Percentiles rank a stretch among this genome's conserved stretches.
Evolutionary conservation across 306 rosid genomes (phyloP).

Genomic region (Quercus ilex): DNA sequence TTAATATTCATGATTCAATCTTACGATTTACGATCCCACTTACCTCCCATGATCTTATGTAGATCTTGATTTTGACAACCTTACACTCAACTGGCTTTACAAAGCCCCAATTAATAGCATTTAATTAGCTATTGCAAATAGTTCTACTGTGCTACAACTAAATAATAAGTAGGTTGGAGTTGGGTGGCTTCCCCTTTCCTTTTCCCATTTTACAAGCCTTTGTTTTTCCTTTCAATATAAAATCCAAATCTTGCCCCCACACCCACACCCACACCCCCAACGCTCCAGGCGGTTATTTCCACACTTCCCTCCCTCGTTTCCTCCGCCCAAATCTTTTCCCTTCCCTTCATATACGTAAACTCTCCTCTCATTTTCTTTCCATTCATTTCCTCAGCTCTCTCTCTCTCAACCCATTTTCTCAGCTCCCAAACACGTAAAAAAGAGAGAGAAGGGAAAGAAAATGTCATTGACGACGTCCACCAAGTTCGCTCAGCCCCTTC

Average conservation of each 20-base stretch:
- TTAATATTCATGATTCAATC: too few species aligned
- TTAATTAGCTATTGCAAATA: neutral
- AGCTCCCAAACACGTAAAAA: neutral
- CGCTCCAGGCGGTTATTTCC: slow-evolving; percentile 53
- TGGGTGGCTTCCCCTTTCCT: slow-evolving; percentile 21
- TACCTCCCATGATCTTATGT: fast-evolving
- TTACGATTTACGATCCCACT: too few species aligned
- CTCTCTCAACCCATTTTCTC: neutral
- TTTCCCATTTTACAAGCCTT: neutral
- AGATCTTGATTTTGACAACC: too few species aligned
- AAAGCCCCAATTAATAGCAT: neutral
- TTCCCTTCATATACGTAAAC: neutral
- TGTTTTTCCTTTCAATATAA: neutral
- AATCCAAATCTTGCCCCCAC: too few species aligned
- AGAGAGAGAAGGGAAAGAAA: neutral
- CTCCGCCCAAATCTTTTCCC: slow-evolving; percentile 51
- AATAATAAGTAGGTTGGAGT: slow-evolving; percentile 6
- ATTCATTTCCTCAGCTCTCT: neutral
- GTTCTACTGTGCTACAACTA: neutral
- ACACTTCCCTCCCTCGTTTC: slow-evolving; percentile 49
- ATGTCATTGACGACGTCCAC: slow-evolving; percentile 81
- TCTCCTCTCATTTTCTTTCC: neutral
- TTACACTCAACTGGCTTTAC: neutral
- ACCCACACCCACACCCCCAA: neutral
- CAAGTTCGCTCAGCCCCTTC: slow-evolving; percentile 51